Percentiles rank a stretch among this genome's conserved stretches.
Evolutionary conservation across 495 filamentous ascomycete genomes (phyloP).

Genomic region (Neurospora sp.): DNA sequence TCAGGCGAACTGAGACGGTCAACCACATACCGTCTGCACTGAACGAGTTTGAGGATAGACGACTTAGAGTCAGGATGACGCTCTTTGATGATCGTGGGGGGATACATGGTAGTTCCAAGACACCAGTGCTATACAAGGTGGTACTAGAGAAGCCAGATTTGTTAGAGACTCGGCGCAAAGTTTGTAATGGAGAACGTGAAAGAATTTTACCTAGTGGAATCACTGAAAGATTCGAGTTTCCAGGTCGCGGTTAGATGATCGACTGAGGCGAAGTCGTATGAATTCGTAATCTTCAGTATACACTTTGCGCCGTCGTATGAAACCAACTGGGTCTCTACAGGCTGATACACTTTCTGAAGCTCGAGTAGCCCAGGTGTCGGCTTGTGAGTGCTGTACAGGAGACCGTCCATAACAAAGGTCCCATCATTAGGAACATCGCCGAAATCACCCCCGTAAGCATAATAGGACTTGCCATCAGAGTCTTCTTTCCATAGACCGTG

Average conservation of each 20-base stretch:
- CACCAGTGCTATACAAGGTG: not conserved
- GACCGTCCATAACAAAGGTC: slow-evolving; percentile 59
- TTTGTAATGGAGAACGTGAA: too few species aligned
- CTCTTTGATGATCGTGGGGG: slow-evolving; percentile 1
- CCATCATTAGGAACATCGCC: slow-evolving; percentile 54
- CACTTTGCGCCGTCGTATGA: slow-evolving; percentile 10
- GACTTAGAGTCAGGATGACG: not conserved
- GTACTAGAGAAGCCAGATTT: not conserved
- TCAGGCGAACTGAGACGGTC: slow-evolving; percentile 12
- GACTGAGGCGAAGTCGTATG: slow-evolving; percentile 42
- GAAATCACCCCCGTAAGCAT: slow-evolving; percentile 61
- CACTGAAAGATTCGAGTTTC: slow-evolving; percentile 3
- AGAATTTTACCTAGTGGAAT: slow-evolving; percentile 7
- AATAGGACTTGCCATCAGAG: slow-evolving; percentile 41
- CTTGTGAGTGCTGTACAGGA: slow-evolving; percentile 45
- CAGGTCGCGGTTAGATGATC: slow-evolving; percentile 28
- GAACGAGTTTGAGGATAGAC: too few species aligned
- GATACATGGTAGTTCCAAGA: slow-evolving; percentile 10
- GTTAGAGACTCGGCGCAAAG: not conserved
- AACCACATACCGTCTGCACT: slow-evolving; percentile 16
- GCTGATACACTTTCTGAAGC: slow-evolving; percentile 51
- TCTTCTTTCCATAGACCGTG: slow-evolving; percentile 49
- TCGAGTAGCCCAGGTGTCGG: slow-evolving; percentile 51
- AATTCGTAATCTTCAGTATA: slow-evolving; percentile 32
- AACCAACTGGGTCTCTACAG: slow-evolving; percentile 22